Evolutionary conservation across 768 basidiomycete genomes (phyloP), one percentile per base, ranked within the genome.

Genomic region (Mycena olivaceomarginata): DNA sequence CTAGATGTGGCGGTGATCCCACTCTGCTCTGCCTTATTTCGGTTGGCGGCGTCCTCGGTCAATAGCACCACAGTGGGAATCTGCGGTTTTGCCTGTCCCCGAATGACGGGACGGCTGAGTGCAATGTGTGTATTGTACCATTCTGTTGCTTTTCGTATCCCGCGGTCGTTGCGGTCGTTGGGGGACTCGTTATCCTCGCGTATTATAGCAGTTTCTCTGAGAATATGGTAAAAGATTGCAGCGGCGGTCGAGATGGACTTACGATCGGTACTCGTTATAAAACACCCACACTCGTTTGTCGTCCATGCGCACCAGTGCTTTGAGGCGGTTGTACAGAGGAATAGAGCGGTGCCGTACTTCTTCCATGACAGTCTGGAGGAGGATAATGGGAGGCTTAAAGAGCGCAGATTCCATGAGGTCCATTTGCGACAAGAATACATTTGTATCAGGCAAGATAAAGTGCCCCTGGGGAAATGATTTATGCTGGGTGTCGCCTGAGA

Each of bases 401-500:
- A 93, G 87, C 2, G 90, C 86, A 0, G 95, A 96, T 84, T 97
- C 95, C 51, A 99, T 88, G 68, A 99, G 89, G 85, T 99, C 98
- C 95, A 99, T 99, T 96, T 98, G 98, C 18, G 96, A 92, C 15
- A 99, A 89, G 81, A 98, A 96, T 18, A 98, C 92, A 85, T 99
- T 99, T 20, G 98, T 99, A 83, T 99, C 98, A 6, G 97, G 96
- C 16, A 99, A 87, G 39, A 99, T 84, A 82, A 93, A 97, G 82
- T 98, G 96, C 0, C 95, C 95, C 70, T 89, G 82, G 0, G 92
- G 88, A 82, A 91, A 95, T 0, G 84, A 77, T 39, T 88, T 84
- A 84, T 97, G 95, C 0, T 87, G 82, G 6, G 83, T 82, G 67
- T 91, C 92, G 9, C 96, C 96, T 5, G 86, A 82, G 25, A 84